Evolutionary conservation across 495 filamentous ascomycete genomes (phyloP), one percentile per base, ranked within the genome.

Genomic region (Neurospora sp.): DNA sequence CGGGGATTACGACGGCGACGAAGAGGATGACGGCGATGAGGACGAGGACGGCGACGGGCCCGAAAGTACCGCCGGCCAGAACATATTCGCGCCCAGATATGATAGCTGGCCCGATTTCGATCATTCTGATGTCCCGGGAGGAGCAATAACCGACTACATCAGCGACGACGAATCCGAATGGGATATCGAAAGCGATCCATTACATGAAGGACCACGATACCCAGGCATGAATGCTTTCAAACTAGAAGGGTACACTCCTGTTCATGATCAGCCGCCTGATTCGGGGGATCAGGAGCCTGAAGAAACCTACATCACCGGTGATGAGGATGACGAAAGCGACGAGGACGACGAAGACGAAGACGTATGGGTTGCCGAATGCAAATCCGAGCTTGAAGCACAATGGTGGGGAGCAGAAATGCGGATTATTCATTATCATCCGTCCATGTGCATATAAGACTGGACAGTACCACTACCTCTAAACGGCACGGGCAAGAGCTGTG

Each of bases 201-300:
- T 44, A 1, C 41, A 18, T 8, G 3, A n/a, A 44, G 41, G 41
- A n/a, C 18, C 41, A 3, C 16, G 18, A 7, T 44, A 44, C 7
- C 41, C 41, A 3, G 41, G 41, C 7, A 44, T 44, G 41, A 44
- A 16, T 3, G 18, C 41, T 9, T 44, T 44, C 41, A n/a, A 7
- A 1, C 3, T 44, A n/a, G 0, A 2, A 44, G 41, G 41, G 0
- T 44, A 44, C 41, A n/a, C 41, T 18, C 14, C 14, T 16, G 40
- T 4, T 0, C 2, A 18, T n/a, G 7, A 7, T 8, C 16, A 14
- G 1, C 2, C 0, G 41, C 2, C 2, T 44, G 0, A 6, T 12
- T 4, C 0, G 2, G 4, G 40, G 40, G 2, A 3, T 3, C 41
- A 9, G 16, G 2, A 44, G 41, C 18, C 0, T 0, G 42, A 9